Conservation (phyloP, 2,329 filamentous ascomycete species). For the Alternaria postmessia region DNA sequence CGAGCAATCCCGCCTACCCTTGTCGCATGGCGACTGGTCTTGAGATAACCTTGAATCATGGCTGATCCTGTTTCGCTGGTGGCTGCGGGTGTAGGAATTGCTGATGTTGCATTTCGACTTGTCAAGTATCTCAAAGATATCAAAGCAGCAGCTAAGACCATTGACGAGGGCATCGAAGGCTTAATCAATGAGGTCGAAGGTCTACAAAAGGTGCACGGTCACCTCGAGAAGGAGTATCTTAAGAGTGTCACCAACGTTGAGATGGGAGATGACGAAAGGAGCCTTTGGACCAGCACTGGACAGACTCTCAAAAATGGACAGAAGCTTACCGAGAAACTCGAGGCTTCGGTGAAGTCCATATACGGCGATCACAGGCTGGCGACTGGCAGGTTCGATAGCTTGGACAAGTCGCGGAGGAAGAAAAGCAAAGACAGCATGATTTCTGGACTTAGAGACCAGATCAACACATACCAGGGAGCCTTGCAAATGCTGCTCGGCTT, state of each 20-base stretch:
- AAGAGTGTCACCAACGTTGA: not conserved
- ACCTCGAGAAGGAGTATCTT: constrained; percentile 7
- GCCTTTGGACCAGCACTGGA: constrained; percentile 1
- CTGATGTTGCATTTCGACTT: constrained; percentile 6
- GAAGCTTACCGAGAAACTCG: constrained; percentile 4
- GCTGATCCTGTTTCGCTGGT: constrained; percentile 6
- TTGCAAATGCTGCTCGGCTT: constrained; percentile 3
- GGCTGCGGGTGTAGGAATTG: constrained; percentile 5
- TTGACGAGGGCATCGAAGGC: constrained; percentile 4
- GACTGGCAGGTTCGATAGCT: not conserved
- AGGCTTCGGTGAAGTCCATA: constrained; percentile 3
- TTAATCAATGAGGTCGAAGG: constrained; percentile 9
- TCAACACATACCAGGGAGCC: constrained; percentile 6
- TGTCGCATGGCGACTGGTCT: not conserved
- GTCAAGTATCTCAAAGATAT: constrained; percentile 7
- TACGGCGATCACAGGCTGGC: not conserved
- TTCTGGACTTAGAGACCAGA: constrained; percentile 7
- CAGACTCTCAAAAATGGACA: constrained; percentile 6
- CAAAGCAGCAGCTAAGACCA: constrained; percentile 5
- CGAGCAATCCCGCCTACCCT: not conserved
- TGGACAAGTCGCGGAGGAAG: not conserved
- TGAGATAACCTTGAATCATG: not conserved
- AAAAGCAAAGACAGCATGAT: constrained; percentile 6
- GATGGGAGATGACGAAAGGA: constrained; percentile 2
- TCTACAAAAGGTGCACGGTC: constrained; percentile 2